These are phyloP conservation scores for Sporothrix pseudoabietina DNA, from an alignment of 2,329 filamentous ascomycete species.

Conservation along the genomic window DNA sequence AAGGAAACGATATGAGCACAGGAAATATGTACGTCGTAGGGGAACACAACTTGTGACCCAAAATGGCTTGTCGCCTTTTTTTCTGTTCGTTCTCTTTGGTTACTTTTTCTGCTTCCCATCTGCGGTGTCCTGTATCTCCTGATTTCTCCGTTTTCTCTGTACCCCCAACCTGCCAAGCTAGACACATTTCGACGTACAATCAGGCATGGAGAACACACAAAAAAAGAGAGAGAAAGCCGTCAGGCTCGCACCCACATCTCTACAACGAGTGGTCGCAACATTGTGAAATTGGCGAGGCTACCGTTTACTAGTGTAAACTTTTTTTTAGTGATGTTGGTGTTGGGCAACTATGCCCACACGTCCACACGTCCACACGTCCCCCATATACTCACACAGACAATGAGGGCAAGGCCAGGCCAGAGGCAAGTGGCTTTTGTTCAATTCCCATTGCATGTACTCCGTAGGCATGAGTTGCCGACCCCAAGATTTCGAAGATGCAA, in stretches of 20 bases:
- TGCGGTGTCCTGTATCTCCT: not conserved
- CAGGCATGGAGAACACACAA: not conserved
- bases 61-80: slow-evolving; percentile 11
- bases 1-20: not conserved
- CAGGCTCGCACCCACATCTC: not conserved
- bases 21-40: not conserved
- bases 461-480: not conserved
- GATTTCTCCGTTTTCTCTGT: not conserved
- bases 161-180: slow-evolving; percentile 15
- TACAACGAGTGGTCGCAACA: not conserved
- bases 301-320: not conserved
- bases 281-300: not conserved
- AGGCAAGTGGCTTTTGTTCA: not conserved
- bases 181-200: not conserved
- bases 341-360: not conserved
- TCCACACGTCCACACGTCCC: too few species aligned
- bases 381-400: not conserved
- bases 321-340: not conserved
- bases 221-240: not conserved
- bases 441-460: not conserved
- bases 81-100: not conserved
- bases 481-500: not conserved
- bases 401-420: not conserved
- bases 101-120: not conserved
- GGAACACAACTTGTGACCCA: slow-evolving; percentile 1